Evolutionary conservation across 768 basidiomycete species (phyloP).

Genomic region (Kwoniella sp.): DNA sequence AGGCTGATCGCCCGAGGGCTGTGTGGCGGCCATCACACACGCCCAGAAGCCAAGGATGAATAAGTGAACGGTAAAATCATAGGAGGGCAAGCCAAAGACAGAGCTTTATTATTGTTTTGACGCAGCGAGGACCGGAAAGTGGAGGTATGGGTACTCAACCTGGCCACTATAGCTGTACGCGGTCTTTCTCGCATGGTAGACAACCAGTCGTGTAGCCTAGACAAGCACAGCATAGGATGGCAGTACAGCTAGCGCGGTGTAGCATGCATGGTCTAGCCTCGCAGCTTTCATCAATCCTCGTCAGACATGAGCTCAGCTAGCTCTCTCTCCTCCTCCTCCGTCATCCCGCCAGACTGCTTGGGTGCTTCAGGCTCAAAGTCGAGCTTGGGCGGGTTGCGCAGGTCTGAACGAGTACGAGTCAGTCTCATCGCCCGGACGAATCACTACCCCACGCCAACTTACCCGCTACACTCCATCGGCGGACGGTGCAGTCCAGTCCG

Average conservation of each 20-base stretch:
- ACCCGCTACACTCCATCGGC: slow-evolving; percentile 72
- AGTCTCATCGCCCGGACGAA: background rate
- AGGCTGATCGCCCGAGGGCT: too few relatives aligned
- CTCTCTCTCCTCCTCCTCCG: slow-evolving; percentile 86
- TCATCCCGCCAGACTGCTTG: slow-evolving; percentile 54
- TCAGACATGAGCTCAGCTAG: slow-evolving; percentile 69
- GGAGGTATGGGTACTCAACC: too few relatives aligned
- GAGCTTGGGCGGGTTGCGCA: slow-evolving; percentile 39
- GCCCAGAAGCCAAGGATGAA: too few relatives aligned
- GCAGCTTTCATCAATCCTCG: slow-evolving; percentile 15
- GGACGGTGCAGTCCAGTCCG: slow-evolving; percentile 79
- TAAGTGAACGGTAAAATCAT: too few relatives aligned
- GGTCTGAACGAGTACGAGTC: slow-evolving; percentile 6
- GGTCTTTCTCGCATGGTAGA: too few relatives aligned
- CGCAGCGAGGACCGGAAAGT: too few relatives aligned
- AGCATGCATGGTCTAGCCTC: background rate
- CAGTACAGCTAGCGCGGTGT: background rate
- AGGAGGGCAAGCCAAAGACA: too few relatives aligned
- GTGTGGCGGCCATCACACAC: too few relatives aligned
- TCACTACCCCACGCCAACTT: slow-evolving; percentile 47
- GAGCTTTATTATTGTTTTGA: too few relatives aligned
- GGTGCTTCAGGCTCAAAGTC: slow-evolving; percentile 35
- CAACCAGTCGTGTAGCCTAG: background rate
- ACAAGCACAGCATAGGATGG: background rate
- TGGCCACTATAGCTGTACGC: too few relatives aligned